A percentile compares a stretch with the other conserved stretches of the same genome.
Conservation (phyloP, 306 rosid species). For the Vicia villosa region DNA sequence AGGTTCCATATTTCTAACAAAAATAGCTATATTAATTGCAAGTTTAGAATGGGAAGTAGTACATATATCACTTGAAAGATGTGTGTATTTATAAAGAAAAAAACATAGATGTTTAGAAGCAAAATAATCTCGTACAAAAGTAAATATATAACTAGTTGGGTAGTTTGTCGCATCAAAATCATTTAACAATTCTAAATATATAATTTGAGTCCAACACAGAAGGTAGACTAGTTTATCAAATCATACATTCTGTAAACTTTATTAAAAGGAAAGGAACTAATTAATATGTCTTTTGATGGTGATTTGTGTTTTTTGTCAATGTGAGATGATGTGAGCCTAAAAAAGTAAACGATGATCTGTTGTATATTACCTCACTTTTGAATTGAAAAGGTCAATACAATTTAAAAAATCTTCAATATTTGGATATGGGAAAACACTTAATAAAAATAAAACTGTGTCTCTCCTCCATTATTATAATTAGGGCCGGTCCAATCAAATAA, state of each 20-base stretch:
- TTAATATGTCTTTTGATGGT: background rate
- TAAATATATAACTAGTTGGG: background rate
- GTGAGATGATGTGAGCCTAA: background rate
- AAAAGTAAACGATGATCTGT: background rate
- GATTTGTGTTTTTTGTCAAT: background rate
- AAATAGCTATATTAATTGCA: background rate
- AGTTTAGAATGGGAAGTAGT: background rate
- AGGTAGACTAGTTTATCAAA: background rate
- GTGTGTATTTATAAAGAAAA: background rate
- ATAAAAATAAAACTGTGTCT: too few species aligned
- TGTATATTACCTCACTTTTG: background rate
- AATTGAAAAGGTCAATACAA: conserved; percentile 2
- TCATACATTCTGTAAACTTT: background rate
- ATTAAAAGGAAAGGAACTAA: background rate
- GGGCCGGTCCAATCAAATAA: too few species aligned
- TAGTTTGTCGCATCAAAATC: background rate
- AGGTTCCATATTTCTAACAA: background rate
- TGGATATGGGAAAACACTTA: too few species aligned
- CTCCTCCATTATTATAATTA: too few species aligned
- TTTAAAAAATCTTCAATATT: background rate
- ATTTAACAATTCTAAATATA: background rate
- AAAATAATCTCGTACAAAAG: background rate
- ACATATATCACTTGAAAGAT: background rate
- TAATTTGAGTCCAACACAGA: too few species aligned
- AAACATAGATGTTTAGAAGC: background rate